Evolutionary conservation across 2,329 filamentous ascomycete genomes (phyloP).

Genomic region (Mariannaea elegans): DNA sequence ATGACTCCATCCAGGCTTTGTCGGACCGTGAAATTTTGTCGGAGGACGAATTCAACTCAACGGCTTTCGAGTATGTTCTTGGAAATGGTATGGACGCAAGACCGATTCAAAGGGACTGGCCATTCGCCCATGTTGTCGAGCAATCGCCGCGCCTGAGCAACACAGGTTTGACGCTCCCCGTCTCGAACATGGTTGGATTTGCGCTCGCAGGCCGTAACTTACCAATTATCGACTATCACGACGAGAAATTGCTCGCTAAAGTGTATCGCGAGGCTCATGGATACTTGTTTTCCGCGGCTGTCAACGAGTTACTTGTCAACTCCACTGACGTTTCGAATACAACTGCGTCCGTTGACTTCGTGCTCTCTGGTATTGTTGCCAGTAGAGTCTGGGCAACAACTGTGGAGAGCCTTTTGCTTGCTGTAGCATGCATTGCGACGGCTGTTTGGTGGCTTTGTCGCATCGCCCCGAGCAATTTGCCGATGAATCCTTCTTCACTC

Average conservation of each 20-base stretch:
- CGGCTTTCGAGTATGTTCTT: conserved; percentile 47
- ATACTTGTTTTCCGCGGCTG: conserved; percentile 43
- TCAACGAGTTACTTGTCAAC: conserved; percentile 30
- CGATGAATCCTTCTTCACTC: conserved; percentile 40
- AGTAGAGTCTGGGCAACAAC: conserved; percentile 43
- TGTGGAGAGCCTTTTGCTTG: conserved; percentile 40
- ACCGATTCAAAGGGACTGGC: conserved; percentile 30
- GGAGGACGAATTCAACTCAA: conserved; percentile 44
- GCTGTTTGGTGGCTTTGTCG: conserved; percentile 29
- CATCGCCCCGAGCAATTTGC: conserved; percentile 18
- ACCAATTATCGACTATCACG: neutral
- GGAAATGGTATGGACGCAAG: conserved; percentile 37
- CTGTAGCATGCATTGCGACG: conserved; percentile 30
- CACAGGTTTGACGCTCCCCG: conserved; percentile 23
- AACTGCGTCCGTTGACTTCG: conserved; percentile 21
- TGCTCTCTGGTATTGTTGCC: conserved; percentile 43
- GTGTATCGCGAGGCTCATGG: conserved; percentile 40
- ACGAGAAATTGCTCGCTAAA: conserved; percentile 9
- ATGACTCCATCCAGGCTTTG: conserved; percentile 3
- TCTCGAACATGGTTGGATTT: conserved; percentile 47
- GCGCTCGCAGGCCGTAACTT: conserved; percentile 38
- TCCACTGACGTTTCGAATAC: conserved; percentile 3
- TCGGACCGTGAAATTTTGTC: conserved; percentile 24
- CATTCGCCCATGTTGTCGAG: conserved; percentile 36
- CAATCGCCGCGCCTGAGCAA: conserved; percentile 31